phyloP scores from a whole-genome alignment of 257 asterid genomes.

The Solanum chmielewskii region DNA sequence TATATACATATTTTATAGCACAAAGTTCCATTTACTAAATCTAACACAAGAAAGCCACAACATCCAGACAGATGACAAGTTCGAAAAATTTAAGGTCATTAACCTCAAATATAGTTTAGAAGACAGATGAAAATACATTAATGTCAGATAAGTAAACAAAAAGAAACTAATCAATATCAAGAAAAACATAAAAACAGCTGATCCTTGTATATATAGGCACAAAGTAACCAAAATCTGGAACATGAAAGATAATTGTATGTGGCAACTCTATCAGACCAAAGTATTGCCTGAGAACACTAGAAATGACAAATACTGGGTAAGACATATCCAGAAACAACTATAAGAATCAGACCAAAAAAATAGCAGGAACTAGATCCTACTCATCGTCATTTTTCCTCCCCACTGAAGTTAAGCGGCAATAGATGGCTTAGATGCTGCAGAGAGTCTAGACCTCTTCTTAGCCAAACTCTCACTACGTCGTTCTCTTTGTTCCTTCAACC shows the following conservation, averaged over 20 bases:
- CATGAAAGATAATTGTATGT: background rate
- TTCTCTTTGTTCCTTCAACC: constrained; percentile 3
- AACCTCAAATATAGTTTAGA: background rate
- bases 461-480: constrained; percentile 2
- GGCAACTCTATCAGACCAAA: background rate
- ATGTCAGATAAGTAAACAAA: background rate
- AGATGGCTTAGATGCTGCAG: constrained; percentile 1
- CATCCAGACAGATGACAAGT: too few relatives aligned
- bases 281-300: background rate
- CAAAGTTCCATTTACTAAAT: background rate
- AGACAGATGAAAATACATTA: background rate
- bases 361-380: background rate
- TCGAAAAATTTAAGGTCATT: background rate
- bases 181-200: background rate
- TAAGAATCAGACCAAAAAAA: background rate
- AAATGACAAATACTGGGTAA: background rate
- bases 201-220: background rate
- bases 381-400: background rate
- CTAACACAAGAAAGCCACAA: background rate
- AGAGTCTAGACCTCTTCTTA: background rate
- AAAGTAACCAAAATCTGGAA: background rate
- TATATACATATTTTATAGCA: background rate
- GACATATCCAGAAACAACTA: background rate
- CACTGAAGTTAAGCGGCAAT: background rate
- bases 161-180: background rate